Evolutionary conservation across 2,329 filamentous ascomycete genomes (phyloP).

Genomic region (Rhynchosporium secalis): DNA sequence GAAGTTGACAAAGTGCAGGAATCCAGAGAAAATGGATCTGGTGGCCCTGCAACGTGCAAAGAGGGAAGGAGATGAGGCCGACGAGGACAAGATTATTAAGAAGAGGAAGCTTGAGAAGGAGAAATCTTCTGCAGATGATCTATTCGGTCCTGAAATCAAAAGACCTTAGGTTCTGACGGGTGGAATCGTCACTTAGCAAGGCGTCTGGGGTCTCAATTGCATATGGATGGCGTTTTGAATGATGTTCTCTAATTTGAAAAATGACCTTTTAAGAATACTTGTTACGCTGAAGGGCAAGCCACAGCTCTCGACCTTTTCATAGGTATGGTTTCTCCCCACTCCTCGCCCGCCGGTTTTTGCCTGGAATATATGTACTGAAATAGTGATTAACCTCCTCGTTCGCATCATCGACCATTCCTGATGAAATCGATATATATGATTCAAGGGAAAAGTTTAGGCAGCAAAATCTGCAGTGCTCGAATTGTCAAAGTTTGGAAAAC

Average conservation of each 20-base stretch:
- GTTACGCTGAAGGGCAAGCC: neutral
- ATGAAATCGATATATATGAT: neutral
- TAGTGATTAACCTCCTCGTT: neutral
- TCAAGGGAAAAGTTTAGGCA: neutral
- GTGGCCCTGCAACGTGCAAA: slow-evolving; percentile 62
- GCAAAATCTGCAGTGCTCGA: neutral
- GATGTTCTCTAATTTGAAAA: slow-evolving; percentile 8
- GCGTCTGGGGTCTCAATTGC: slow-evolving; percentile 30
- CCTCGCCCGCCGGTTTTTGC: neutral
- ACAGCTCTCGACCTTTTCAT: neutral
- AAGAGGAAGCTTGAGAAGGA: slow-evolving; percentile 48
- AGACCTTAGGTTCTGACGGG: slow-evolving; percentile 15
- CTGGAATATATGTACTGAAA: neutral
- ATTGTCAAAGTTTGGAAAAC: neutral
- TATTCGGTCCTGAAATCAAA: slow-evolving; percentile 38
- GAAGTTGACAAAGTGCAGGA: slow-evolving; percentile 72
- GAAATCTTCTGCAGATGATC: slow-evolving; percentile 39
- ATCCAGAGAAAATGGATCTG: slow-evolving; percentile 72
- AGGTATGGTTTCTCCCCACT: neutral
- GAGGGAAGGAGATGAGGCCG: slow-evolving; percentile 47
- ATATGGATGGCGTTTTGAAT: slow-evolving; percentile 26
- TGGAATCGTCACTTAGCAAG: slow-evolving; percentile 28
- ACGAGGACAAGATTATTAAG: slow-evolving; percentile 38
- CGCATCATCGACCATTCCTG: neutral
- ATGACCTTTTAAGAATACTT: slow-evolving; percentile 5